A percentile compares a stretch with the other conserved stretches of the same genome.
Conservation (phyloP, 306 rosid species). For the barrel medic (Medicago truncatula) region DNA sequence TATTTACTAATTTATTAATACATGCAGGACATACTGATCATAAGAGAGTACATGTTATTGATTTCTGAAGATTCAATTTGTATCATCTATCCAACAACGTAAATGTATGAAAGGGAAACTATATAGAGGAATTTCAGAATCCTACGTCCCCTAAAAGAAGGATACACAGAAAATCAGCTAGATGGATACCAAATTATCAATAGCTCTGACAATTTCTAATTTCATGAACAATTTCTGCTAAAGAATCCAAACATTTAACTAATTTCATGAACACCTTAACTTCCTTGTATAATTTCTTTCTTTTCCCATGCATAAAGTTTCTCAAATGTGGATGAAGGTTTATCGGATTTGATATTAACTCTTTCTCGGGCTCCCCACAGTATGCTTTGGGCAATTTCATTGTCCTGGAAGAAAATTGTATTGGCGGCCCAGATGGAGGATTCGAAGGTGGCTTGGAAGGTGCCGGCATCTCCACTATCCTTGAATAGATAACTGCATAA, state of each 20-base stretch:
- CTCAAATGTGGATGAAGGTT: constrained; percentile 88
- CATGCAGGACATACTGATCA: constrained; percentile 25
- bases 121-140: constrained; percentile 11
- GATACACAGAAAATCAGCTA: constrained; percentile 17
- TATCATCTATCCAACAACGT: constrained; percentile 23
- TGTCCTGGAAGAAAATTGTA: constrained; percentile 60
- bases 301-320: constrained; percentile 94
- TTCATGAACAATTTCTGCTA: constrained; percentile 30
- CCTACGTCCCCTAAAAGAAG: constrained; percentile 1
- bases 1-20: constrained; percentile 10
- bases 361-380: constrained; percentile 61
- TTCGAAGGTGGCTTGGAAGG: constrained; percentile 65
- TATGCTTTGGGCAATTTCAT: constrained; percentile 76
- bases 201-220: constrained; percentile 12
- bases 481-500: constrained; percentile 73
- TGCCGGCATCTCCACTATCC: constrained; percentile 62
- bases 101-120: constrained; percentile 11
- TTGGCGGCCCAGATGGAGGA: constrained; percentile 46
- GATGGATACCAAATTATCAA: constrained; percentile 26
- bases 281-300: constrained; percentile 89
- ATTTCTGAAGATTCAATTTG: constrained; percentile 17
- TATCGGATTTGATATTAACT: constrained; percentile 56
- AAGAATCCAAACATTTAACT: constrained; percentile 2
- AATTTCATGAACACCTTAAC: constrained; percentile 77
- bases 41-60: constrained; percentile 17